Evolutionary conservation across 2,329 filamentous ascomycete species (phyloP), one percentile per base, ranked within the genome.

Genomic region (Botrytis pseudocinerea): DNA sequence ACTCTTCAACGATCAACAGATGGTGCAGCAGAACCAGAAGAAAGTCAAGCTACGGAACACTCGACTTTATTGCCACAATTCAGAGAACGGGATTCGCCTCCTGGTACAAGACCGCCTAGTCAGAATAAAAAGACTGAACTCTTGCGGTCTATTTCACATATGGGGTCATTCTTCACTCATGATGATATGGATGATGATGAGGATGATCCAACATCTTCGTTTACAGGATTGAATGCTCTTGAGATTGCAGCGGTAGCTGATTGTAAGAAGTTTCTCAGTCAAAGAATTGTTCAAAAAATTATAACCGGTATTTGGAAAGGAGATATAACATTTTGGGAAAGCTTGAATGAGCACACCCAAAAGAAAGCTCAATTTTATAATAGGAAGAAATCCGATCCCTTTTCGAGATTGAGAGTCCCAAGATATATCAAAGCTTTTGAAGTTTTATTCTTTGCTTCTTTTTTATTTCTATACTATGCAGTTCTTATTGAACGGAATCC

Each of bases 291-390:
- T 18, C 94, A 97, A 80, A 92, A 92, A 78, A 92, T 97, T 76
- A 89, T 97, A 75, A 91, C 92, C 63, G 92, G 92, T 66, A 93
- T 97, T 71, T 97, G 94, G 93, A 90, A 91, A 75, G 94, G 94
- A 63, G 91, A 95, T 76, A 94, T 97, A 74, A 88, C 95, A 54
- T 96, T 97, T 81, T 97, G 93, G 94, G 91, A 94, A 74, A 89
- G 86, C 9, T 84, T 97, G n/a, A 91, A 89, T 14, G 87, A 93
- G 14, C 85, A 92, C 78, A 90, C 93, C 0, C 88, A 86, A 73
- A 97, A 97, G 82, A 89, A 90, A 78, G 91, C 93, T 1, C 90
- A 91, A 35, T 89, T 93, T 76, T 97, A 96, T 82, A 93, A 93
- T 80, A 84, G 84, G 38, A 85, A 83, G 75, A 88, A 86, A 22